Conservation (phyloP, 495 filamentous ascomycete species). For the Hypoxylon perforatum region DNA sequence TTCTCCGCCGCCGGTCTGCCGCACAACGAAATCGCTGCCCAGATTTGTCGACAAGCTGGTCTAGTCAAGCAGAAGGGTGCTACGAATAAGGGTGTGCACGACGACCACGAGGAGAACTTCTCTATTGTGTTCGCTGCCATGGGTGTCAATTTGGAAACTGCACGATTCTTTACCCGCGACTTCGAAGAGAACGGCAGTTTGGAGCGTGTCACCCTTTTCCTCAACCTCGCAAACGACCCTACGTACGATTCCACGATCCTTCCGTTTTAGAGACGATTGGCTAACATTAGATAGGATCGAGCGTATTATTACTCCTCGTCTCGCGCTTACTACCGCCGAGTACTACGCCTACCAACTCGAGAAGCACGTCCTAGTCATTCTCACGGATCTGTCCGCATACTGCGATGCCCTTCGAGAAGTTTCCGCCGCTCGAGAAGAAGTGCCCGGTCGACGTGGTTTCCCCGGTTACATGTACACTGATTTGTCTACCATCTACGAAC, state of each 20-base stretch:
- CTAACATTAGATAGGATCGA: constrained; percentile 77
- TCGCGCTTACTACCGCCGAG: constrained; percentile 97
- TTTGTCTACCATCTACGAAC: constrained; percentile 99
- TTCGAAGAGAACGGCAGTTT: constrained; percentile 99
- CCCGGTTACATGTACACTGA: constrained; percentile 99
- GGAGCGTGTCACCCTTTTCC: constrained; percentile 95
- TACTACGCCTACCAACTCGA: constrained; percentile 99
- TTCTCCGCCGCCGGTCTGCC: constrained; percentile 98
- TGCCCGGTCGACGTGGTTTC: constrained; percentile 98
- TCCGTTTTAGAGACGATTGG: background rate
- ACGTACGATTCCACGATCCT: constrained; percentile 70
- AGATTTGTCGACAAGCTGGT: constrained; percentile 96
- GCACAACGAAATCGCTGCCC: constrained; percentile 98
- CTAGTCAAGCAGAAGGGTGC: constrained; percentile 82
- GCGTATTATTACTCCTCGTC: constrained; percentile 99
- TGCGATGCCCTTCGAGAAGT: constrained; percentile 99
- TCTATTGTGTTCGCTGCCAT: constrained; percentile 99
- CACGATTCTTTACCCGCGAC: constrained; percentile 97
- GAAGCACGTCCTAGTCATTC: constrained; percentile 98
- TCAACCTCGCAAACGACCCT: constrained; percentile 98
- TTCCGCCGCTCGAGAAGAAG: constrained; percentile 98
- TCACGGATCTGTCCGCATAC: constrained; percentile 97
- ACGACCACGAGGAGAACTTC: constrained; percentile 98
- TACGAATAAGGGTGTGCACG: constrained; percentile 92
- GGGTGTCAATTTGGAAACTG: constrained; percentile 99